A percentile compares a stretch with the other conserved stretches of the same genome.
Conservation (phyloP, 306 rosid species). For the Mucuna pruriens region DNA sequence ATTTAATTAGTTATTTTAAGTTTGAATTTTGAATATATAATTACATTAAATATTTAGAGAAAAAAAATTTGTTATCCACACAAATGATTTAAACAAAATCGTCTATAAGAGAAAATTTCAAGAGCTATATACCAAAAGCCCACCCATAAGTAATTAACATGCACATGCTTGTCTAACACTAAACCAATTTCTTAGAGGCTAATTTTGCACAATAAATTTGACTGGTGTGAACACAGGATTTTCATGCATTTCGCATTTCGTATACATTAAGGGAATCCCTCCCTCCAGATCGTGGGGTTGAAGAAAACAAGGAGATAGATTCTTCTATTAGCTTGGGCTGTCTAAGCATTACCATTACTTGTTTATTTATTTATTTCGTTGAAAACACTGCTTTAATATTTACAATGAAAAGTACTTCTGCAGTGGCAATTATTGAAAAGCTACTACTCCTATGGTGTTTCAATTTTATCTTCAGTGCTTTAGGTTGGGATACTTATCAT, state of each 20-base stretch:
- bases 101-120: too few species aligned
- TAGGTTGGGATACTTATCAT: conserved; percentile 12
- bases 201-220: not conserved
- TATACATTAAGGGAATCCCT: not conserved
- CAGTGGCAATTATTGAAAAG: not conserved
- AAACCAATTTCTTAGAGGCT: not conserved
- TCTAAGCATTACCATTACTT: not conserved
- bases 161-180: conserved; percentile 1
- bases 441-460: not conserved
- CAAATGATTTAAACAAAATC: too few species aligned
- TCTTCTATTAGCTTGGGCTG: not conserved
- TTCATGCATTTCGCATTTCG: not conserved
- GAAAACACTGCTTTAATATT: not conserved
- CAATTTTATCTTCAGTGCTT: not conserved
- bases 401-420: not conserved
- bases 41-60: too few species aligned
- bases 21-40: too few species aligned
- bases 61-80: too few species aligned
- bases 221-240: not conserved
- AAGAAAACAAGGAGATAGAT: not conserved
- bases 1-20: too few species aligned
- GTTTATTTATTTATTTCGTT: not conserved
- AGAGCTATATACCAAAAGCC: too few species aligned
- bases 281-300: not conserved
- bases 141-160: not conserved